A percentile compares a stretch with the other conserved stretches of the same genome.
Evolutionary conservation across 768 basidiomycete genomes (phyloP).

Genomic region (Pholiota conissans): DNA sequence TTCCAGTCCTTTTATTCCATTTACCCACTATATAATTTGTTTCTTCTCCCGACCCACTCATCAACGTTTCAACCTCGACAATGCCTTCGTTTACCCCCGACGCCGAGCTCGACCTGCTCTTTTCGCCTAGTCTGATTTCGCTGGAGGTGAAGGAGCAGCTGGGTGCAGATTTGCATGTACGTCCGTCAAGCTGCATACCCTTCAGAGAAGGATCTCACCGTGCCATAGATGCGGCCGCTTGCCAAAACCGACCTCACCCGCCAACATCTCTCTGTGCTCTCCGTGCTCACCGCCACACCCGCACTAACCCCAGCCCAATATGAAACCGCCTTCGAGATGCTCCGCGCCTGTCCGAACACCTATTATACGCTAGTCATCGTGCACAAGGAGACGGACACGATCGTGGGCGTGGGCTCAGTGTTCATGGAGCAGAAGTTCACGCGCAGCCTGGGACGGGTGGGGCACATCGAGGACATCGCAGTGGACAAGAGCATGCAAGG

Average conservation of each 20-base stretch:
- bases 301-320: slow-evolving; percentile 65
- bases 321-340: slow-evolving; percentile 62
- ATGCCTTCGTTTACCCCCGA: slow-evolving; percentile 54
- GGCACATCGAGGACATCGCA: slow-evolving; percentile 98
- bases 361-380: slow-evolving; percentile 90
- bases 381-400: slow-evolving; percentile 66
- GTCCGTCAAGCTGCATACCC: slow-evolving; percentile 17
- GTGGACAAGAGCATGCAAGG: slow-evolving; percentile 89
- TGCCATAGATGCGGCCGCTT: slow-evolving; percentile 80
- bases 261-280: slow-evolving; percentile 83
- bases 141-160: slow-evolving; percentile 57
- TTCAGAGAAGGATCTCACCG: not conserved
- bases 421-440: slow-evolving; percentile 96
- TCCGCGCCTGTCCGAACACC: slow-evolving; percentile 54
- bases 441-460: slow-evolving; percentile 79
- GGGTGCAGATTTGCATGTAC: slow-evolving; percentile 67
- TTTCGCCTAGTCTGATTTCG: slow-evolving; percentile 72
- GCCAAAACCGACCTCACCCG: slow-evolving; percentile 80
- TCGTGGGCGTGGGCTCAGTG: slow-evolving; percentile 82
- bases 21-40: too few relatives aligned
- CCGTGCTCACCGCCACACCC: slow-evolving; percentile 75
- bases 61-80: not conserved
- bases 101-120: slow-evolving; percentile 72
- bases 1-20: too few relatives aligned
- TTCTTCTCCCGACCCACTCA: too few relatives aligned